These are phyloP conservation scores for Neoboletus magnificus DNA, from an alignment of 768 basidiomycete genomes.

Conservation along the genomic window DNA sequence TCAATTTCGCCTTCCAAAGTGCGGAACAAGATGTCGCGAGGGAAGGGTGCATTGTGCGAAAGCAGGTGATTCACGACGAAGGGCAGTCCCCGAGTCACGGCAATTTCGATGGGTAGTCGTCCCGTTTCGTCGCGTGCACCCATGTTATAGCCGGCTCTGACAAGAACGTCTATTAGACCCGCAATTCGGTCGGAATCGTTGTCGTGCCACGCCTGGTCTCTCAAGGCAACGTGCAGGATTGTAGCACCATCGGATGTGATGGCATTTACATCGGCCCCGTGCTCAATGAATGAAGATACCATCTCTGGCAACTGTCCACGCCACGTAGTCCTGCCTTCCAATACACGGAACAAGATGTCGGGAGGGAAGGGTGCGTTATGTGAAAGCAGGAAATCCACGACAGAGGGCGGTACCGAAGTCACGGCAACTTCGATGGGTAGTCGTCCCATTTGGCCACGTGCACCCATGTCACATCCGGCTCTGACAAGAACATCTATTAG, in stretches of 20 bases:
- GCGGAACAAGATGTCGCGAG: too few relatives aligned
- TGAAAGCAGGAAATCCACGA: too few relatives aligned
- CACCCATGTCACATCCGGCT: not conserved
- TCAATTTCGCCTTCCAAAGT: too few relatives aligned
- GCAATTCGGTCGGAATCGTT: not conserved
- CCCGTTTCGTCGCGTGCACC: not conserved
- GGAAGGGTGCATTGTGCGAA: too few relatives aligned
- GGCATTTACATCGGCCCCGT: not conserved
- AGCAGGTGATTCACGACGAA: too few relatives aligned
- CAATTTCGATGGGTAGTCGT: too few relatives aligned
- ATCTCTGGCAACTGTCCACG: rapidly evolving
- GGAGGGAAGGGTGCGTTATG: too few relatives aligned
- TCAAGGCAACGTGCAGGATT: not conserved
- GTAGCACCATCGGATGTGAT: not conserved
- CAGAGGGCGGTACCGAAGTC: too few relatives aligned
- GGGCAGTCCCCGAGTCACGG: too few relatives aligned
- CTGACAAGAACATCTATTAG: not conserved
- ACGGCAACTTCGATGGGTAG: too few relatives aligned
- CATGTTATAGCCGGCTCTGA: not conserved
- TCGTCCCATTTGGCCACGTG: not conserved
- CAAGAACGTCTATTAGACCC: not conserved
- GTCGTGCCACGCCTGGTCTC: too few relatives aligned
- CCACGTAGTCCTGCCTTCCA: rapidly evolving
- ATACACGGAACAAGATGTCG: too few relatives aligned
- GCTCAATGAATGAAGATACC: not conserved